Percentiles rank a stretch among this genome's conserved stretches.
Evolutionary conservation across 2,329 filamentous ascomycete species (phyloP).

Genomic region (Scedosporium dehoogii): DNA sequence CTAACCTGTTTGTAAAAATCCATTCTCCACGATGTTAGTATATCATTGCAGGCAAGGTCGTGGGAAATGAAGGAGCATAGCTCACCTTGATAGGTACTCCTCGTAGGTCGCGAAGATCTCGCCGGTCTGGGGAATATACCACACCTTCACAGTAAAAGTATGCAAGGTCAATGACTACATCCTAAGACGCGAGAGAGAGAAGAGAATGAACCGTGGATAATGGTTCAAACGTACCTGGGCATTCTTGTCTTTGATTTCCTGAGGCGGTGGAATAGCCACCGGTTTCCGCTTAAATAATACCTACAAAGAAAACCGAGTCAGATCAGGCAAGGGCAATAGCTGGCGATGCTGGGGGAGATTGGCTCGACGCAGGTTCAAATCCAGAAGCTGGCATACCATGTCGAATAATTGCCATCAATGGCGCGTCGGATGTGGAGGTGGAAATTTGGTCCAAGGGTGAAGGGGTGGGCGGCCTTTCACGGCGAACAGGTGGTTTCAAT

Average conservation of each 20-base stretch:
- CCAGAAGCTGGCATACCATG: constrained; percentile 1
- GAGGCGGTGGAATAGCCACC: constrained; percentile 67
- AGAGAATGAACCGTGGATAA: constrained; percentile 10
- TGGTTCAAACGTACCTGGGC: constrained; percentile 52
- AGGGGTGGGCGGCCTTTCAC: not conserved
- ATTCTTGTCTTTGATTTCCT: constrained; percentile 68
- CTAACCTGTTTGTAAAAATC: constrained; percentile 88
- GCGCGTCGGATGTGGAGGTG: not conserved
- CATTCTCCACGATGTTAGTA: constrained; percentile 47
- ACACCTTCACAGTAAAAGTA: constrained; percentile 51
- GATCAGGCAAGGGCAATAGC: not conserved
- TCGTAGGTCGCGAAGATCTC: constrained; percentile 88
- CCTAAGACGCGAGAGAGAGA: constrained; percentile 10
- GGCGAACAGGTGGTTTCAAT: not conserved
- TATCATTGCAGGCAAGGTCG: not conserved
- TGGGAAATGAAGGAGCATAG: constrained; percentile 8
- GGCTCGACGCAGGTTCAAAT: not conserved
- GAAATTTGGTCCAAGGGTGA: not conserved
- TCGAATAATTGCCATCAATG: constrained; percentile 4
- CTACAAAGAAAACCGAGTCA: constrained; percentile 34
- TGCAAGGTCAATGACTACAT: not conserved
- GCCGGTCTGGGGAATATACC: constrained; percentile 80
- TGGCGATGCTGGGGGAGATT: not conserved
- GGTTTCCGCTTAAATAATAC: constrained; percentile 95
- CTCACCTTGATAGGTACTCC: constrained; percentile 73